These are phyloP conservation scores for Carallia pectinifolia DNA, from an alignment of 345 rosid species.

Conservation along the genomic window DNA sequence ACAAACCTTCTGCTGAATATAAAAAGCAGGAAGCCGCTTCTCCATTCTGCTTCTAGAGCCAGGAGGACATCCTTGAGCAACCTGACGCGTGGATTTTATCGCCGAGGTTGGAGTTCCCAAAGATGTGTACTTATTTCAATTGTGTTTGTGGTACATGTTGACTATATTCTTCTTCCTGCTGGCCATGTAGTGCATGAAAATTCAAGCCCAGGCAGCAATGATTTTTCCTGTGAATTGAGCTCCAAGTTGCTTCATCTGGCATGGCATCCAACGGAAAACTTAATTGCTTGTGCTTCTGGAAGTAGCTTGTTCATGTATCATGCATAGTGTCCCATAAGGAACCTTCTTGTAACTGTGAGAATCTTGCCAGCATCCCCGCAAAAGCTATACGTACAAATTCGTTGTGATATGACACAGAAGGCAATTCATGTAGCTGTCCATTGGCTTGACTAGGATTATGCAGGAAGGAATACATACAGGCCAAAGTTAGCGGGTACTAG, in stretches of 20 bases:
- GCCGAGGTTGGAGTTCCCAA: conserved; percentile 39
- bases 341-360: background rate
- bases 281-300: conserved; percentile 60
- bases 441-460: no score
- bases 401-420: no score
- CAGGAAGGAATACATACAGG: no score
- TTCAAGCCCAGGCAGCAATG: conserved; percentile 27
- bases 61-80: conserved; percentile 62
- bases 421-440: no score
- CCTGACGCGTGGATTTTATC: conserved; percentile 51
- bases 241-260: conserved; percentile 54
- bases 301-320: conserved; percentile 56
- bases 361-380: background rate
- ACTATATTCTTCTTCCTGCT: background rate
- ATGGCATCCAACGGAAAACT: conserved; percentile 56
- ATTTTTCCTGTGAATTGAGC: conserved; percentile 29
- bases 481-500: no score
- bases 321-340: conserved; percentile 24
- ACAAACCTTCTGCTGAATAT: background rate
- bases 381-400: no score
- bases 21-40: conserved; percentile 39
- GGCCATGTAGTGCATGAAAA: conserved; percentile 36
- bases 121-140: background rate
- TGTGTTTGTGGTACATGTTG: background rate
- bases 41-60: conserved; percentile 35